Base-by-base conservation (phyloP, 345 rosid species). In the Adansonia digitata region DNA sequence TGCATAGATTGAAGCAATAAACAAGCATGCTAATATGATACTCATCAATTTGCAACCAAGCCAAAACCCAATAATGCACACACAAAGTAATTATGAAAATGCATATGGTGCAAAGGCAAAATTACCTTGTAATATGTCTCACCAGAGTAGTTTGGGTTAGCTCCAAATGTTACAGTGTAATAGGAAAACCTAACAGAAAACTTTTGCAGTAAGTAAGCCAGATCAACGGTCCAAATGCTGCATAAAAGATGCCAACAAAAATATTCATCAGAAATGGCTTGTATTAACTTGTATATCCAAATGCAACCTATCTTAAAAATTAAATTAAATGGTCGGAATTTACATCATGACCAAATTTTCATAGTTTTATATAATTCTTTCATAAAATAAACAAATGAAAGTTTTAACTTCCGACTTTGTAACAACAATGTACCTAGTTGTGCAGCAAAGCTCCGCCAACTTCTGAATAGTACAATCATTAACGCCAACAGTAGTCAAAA, bases 181-280 rank as follows among this genome's bases (percentile, higher is more conserved):
- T 87, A 92, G 79, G 90, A 89, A 84, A 92, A 96, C 31, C 82
- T 85, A 79, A 92, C 87, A 71, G 88, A 83, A 82, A 89, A 93
- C 67, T 78, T 89, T 80, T 84, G 91, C 82, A 96, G 83, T 74
- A 89, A 76, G 85, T 86, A 89, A 62, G 97, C 99, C 69, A 96
- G 88, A 80, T 92, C 98, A 34, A 93, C 89, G 1, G 97, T 92
- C 99, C 97, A 96, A 75, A 93, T 84, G 88, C 97, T 91, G 94
- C 83, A 83, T 69, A 83, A 20, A 83, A 59, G 67, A 65, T 48
- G 55, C 35, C 77, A 72, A 40, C 40, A 49, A 68, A 22, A 43
- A 77, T 74, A 71, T 70, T 76, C 53, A 68, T 78, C 67, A 73
- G 51, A 74, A 27, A 31, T 18, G 5, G 22, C 18, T 74, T 68